Evolutionary conservation across 108 stramenopile species (phyloP).

Genomic region (Cyclotella choctawhatcheeana): DNA sequence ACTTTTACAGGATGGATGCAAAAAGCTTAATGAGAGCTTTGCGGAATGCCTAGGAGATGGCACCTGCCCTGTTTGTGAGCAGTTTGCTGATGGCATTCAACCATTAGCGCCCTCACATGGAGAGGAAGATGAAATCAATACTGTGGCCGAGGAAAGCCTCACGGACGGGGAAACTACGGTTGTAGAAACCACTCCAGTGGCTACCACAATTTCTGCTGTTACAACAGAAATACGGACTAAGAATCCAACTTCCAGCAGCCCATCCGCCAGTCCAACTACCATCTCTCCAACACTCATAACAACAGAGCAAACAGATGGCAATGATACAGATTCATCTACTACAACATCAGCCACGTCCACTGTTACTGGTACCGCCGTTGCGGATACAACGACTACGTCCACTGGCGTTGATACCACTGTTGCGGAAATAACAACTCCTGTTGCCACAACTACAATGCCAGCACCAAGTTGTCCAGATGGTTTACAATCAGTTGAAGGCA

Average conservation of each 20-base stretch:
- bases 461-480: slow-evolving; percentile 31
- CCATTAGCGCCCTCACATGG: slow-evolving; percentile 2
- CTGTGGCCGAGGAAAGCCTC: too few species aligned
- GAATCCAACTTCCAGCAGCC: too few species aligned
- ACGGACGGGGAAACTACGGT: too few species aligned
- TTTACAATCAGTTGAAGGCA: slow-evolving; percentile 29
- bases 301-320: too few species aligned
- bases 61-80: slow-evolving; percentile 39
- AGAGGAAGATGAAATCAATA: neutral
- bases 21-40: slow-evolving; percentile 33
- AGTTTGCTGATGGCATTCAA: slow-evolving; percentile 22
- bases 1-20: slow-evolving; percentile 54
- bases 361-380: neutral
- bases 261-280: too few species aligned
- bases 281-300: too few species aligned
- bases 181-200: neutral
- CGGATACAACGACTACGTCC: neutral
- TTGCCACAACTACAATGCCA: neutral
- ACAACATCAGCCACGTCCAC: neutral
- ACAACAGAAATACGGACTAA: too few species aligned
- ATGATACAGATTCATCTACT: neutral
- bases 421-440: neutral
- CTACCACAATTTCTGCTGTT: neutral
- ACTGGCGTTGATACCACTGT: neutral
- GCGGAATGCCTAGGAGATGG: slow-evolving; percentile 51